Base-by-base conservation (phyloP, 2,329 filamentous ascomycete genomes). In the Hypoxylon sp. region DNA sequence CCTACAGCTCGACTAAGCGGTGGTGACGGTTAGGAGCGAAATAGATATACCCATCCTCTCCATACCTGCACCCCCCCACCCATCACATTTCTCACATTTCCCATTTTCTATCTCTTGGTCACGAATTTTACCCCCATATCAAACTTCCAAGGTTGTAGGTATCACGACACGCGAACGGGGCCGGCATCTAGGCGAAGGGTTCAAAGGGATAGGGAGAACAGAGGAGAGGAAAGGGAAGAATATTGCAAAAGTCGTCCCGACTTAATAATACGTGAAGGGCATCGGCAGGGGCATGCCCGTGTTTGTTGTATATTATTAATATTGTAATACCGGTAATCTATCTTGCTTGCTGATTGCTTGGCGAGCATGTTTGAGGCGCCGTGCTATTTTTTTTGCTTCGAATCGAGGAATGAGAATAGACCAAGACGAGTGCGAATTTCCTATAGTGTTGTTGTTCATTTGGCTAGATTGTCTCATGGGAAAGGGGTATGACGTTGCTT, bases 41-140 rank as follows among this genome's bases (percentile, higher is more conserved):
- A 43, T 43, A 43, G 55, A 67, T 59, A 66, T 67, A 63, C 63
- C 53, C 53, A 41, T 14, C 34, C 51, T 28, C n/a, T 58, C 38
- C 17, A 45, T 38, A 46, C 43, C 38, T 9, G 43, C 48, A 17
- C 23, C 23, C 13, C 51, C 21, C 9, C 28, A 10, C 23, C 13
- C 51, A 23, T 14, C 28, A 10, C 6, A 28, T 14, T 7, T 56
- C 19, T 43, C 7, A 38, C 32, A 10, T 52, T 41, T 59, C n/a
- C 38, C 10, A 45, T 49, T 45, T 61, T 46, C 46, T 55, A n/a
- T 64, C 38, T 63, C 45, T 56, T 25, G 25, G 51, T 61, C 56
- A 65, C 52, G 57, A 68, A 65, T 43, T 17, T 34, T n/a, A n/a
- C n/a, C 41, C 46, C 57, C 56, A 59, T 50, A 53, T 41, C 62